phyloP scores from a whole-genome alignment of 2,329 filamentous ascomycete species.

The Diaporthe citri region DNA sequence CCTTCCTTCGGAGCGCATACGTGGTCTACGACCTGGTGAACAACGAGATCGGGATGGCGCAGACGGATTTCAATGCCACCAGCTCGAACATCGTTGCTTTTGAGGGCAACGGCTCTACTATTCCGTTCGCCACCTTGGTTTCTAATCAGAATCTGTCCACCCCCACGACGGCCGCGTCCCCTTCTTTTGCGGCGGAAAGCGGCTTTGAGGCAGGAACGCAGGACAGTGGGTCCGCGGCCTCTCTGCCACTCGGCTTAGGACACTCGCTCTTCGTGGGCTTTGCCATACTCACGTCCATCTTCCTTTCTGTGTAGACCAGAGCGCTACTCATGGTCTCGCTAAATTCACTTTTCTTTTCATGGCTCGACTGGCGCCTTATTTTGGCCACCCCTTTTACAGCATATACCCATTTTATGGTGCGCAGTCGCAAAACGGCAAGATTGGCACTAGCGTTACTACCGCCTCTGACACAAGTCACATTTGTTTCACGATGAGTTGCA shows the following conservation, averaged over 20 bases:
- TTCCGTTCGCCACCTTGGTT: conserved; percentile 63
- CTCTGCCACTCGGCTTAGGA: conserved; percentile 43
- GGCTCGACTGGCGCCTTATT: neutral
- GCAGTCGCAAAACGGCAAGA: conserved; percentile 4
- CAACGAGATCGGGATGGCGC: conserved; percentile 67
- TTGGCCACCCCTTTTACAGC: neutral
- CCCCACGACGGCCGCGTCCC: conserved; percentile 45
- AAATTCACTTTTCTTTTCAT: neutral
- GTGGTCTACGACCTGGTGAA: conserved; percentile 72
- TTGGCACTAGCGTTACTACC: neutral
- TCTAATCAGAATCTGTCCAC: conserved; percentile 54
- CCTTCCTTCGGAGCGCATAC: conserved; percentile 71
- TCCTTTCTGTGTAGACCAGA: neutral
- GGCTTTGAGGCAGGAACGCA: conserved; percentile 50
- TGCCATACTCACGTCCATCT: neutral
- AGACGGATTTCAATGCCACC: conserved; percentile 68
- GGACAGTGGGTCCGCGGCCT: conserved; percentile 40
- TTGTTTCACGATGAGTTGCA: conserved; percentile 22
- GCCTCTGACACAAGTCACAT: neutral
- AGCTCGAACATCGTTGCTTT: conserved; percentile 64
- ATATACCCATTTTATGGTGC: conserved; percentile 5
- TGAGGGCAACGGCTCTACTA: conserved; percentile 60
- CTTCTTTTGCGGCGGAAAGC: conserved; percentile 51
- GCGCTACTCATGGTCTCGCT: too few species aligned
- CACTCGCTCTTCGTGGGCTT: conserved; percentile 42